Evolutionary conservation across 176 grass and related monocot genomes (phyloP).

Genomic region (Lolium rigidum): DNA sequence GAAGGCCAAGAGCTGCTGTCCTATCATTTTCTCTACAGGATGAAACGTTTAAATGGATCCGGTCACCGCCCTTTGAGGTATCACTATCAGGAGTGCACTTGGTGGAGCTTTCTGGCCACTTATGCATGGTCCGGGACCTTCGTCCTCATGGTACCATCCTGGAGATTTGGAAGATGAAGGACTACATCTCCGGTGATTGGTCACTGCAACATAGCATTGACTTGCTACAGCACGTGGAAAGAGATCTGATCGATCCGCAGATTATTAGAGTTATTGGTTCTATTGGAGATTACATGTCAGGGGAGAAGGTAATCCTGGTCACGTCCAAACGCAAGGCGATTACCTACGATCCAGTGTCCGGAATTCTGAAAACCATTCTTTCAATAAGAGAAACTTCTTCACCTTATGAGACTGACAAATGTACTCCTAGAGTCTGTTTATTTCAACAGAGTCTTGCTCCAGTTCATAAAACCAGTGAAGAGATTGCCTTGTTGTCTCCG

Average conservation of each 20-base stretch:
- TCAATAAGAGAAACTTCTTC: not conserved
- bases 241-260: not conserved
- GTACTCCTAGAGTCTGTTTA: not conserved
- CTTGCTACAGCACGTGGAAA: not conserved
- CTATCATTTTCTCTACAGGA: not conserved
- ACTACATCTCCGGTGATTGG: not conserved
- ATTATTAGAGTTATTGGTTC: slow-evolving; percentile 36
- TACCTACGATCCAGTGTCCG: not conserved
- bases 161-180: slow-evolving; percentile 37
- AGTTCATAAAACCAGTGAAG: slow-evolving; percentile 10
- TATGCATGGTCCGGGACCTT: slow-evolving; percentile 33
- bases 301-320: slow-evolving; percentile 26
- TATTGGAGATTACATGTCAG: not conserved
- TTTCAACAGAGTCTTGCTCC: slow-evolving; percentile 3
- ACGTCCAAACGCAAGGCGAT: slow-evolving; percentile 34
- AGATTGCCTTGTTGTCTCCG: slow-evolving; percentile 6
- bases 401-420: not conserved
- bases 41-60: not conserved
- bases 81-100: not conserved
- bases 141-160: not conserved
- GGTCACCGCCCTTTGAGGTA: slow-evolving; percentile 12
- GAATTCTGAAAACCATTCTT: not conserved
- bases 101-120: not conserved
- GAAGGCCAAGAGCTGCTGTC: not conserved
- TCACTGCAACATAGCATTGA: slow-evolving; percentile 24